Base-by-base conservation (phyloP, 768 basidiomycete genomes). In the Clitopilus passeckerianus region DNA sequence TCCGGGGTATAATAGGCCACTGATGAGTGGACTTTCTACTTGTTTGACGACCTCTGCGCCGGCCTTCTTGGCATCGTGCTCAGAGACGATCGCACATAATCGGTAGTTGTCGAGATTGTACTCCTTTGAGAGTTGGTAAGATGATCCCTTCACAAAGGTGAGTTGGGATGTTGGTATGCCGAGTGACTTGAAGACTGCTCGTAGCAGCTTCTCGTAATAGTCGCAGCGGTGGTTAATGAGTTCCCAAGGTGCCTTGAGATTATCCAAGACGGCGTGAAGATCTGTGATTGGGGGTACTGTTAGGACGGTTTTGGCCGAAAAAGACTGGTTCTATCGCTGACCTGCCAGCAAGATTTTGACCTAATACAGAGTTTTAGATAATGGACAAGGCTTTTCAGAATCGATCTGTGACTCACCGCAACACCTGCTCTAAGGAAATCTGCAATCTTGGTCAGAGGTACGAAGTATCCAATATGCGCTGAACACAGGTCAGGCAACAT, bases 11-110 rank as follows among this genome's bases (percentile, higher is more conserved):
- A 99, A 82, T 61, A 98, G 73, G 1, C 95, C 95, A 62, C 93
- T 94, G 57, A 99, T 77, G 54, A 95, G 76, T 0, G 95, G 91
- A 67, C 89, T 93, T 61, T 94, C 91, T 5, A 95, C 91, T 72
- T 98, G 96, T 73, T 98, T 98, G 65, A 99, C 97, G 58, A 98
- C 97, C 71, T 98, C 97, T 1, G 97, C 95, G 5, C 97, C 97
- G 0, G 97, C 97, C 73, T 97, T 97, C 72, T 96, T 96, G 23
- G 96, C 94, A 65, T 98, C 97, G 72, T 96, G 95, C 65, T 98
- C 93, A 1, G 93, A 86, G 18, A 96, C 94, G 60, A 86, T 88
- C n/a, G 95, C 86, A 66, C 89, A 91, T 54, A 98, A 83, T 66
- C 83, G 83, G 85, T 94, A 98, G 68, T 95, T 91, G 75, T 98